phyloP scores from a whole-genome alignment of 176 grass and related monocot genomes.

The Poa annua region DNA sequence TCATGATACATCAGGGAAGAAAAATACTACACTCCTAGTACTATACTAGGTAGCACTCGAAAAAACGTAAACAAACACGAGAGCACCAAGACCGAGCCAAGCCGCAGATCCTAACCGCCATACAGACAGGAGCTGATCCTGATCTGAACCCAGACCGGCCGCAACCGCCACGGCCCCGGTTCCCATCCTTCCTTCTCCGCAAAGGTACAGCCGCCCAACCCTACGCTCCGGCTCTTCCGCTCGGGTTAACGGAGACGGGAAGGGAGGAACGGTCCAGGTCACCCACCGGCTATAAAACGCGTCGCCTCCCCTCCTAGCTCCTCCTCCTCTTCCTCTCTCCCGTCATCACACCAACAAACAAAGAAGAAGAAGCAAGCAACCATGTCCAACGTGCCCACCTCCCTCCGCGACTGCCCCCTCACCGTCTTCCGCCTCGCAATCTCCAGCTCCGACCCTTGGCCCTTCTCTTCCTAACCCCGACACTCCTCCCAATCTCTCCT shows the following conservation, averaged over 20 bases:
- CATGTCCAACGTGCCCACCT: constrained; percentile 85
- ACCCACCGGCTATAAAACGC: constrained; percentile 40
- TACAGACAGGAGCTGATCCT: neutral
- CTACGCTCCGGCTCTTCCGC: neutral
- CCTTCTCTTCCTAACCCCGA: constrained; percentile 55
- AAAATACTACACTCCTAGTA: neutral
- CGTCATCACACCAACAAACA: too few relatives aligned
- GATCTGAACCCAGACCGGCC: constrained; percentile 30
- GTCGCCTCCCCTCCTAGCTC: neutral
- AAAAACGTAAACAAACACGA: neutral
- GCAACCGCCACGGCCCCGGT: neutral
- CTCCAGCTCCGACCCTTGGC: constrained; percentile 70
- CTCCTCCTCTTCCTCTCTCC: neutral
- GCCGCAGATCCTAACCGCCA: neutral
- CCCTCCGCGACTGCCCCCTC: constrained; percentile 72
- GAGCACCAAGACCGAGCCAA: neutral
- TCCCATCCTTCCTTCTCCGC: too few relatives aligned
- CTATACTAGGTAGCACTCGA: too few relatives aligned
- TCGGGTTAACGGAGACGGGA: neutral
- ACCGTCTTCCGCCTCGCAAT: constrained; percentile 80
- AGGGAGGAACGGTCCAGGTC: neutral
- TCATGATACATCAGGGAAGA: too few relatives aligned
- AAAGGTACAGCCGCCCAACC: neutral
- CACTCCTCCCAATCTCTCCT: neutral
- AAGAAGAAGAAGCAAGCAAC: neutral